Evolutionary conservation across 2,329 filamentous ascomycete genomes (phyloP), one percentile per base, ranked within the genome.

Genomic region (Colletotrichum higginsianum): DNA sequence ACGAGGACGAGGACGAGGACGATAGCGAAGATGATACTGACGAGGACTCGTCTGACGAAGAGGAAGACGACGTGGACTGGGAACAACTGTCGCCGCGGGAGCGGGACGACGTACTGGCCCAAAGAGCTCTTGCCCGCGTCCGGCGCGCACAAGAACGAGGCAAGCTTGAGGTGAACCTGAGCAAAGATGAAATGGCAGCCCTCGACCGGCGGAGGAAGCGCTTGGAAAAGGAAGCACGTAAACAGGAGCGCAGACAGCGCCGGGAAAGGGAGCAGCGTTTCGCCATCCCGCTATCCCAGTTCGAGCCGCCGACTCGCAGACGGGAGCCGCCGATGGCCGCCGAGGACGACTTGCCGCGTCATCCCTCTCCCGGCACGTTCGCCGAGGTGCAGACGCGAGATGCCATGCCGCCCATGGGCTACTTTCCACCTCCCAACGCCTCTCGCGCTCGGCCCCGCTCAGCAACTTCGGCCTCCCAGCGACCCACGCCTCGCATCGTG

Each of bases 91-190:
- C 88, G 70, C 85, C 88, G 75, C 85, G 85, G 76, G 90, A 93
- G 69, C 89, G 89, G 76, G 94, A 97, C 79, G 92, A 96, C 75
- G 87, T 88, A 74, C 82, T 97, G 76, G 90, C 96, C 74, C 92
- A 95, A 75, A 90, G 90, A 74, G 95, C 95, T 50, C 84, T 97
- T 81, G 90, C 91, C 76, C 92, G 94, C 75, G 97, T 98, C 78
- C 90, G 91, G 74, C 89, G 91, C 75, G 94, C 95, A 18, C 91
- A 94, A 79, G 89, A 90, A 74, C 90, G 90, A 77, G 95, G 95
- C 74, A 92, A 92, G 80, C 86, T 88, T 55, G 93, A 97, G 68
- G 94, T 98, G 67, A 93, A 92, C 79, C 87, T 98, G 74, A 94
- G 89, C 76, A 89, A 91, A 77, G 90, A 93, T 65, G 95, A 98